Evolutionary conservation across 1,284 basidiomycete species (phyloP), one percentile per base, ranked within the genome.

Genomic region (Ceratobasidium sp.): DNA sequence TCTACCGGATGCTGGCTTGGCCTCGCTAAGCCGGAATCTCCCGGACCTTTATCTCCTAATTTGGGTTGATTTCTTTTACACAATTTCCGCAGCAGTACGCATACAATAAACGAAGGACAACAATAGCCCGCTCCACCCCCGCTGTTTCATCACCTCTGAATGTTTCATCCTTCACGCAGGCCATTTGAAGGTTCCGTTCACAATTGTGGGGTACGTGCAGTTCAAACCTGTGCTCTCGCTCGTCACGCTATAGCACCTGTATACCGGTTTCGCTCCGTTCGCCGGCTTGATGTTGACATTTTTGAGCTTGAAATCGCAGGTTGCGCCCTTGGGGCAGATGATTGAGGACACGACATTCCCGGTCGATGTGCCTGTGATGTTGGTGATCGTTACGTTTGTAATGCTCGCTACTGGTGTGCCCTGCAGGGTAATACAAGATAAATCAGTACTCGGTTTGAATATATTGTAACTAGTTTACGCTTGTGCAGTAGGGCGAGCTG

Each of bases 341-440:
- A 78, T 53, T 9, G 77, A 70, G 4, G 56, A 49, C 49, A 63
- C 61, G 18, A 63, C 46, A 44, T 61, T 63, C 1, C 67, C 67
- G n/a, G 53, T 71, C 5, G 67, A 70, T 5, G 18, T 28, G 20
- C 67, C 67, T 20, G 23, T 15, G 20, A 70, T 49, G 53, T 78
- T 71, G 68, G 68, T 70, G 46, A 70, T 58, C 40, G 58, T 60
- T n/a, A 78, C 61, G 66, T 78, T 71, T 23, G 68, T 70, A 44
- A 71, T 53, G 20, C 49, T 78, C 20, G 77, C 68, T 6, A 61
- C 46, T 5, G 77, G 69, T 6, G 67, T 61, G 40, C 69, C 56
- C 68, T 78, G 55, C 13, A n/a, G 55, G 33, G 26, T 33, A 18
- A 42, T 44, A 4, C 18, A 53, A 42, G 26, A 56, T 18, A 28